Conservation (phyloP, 2,329 filamentous ascomycete genomes). For the Rugonectria rugulosa region DNA sequence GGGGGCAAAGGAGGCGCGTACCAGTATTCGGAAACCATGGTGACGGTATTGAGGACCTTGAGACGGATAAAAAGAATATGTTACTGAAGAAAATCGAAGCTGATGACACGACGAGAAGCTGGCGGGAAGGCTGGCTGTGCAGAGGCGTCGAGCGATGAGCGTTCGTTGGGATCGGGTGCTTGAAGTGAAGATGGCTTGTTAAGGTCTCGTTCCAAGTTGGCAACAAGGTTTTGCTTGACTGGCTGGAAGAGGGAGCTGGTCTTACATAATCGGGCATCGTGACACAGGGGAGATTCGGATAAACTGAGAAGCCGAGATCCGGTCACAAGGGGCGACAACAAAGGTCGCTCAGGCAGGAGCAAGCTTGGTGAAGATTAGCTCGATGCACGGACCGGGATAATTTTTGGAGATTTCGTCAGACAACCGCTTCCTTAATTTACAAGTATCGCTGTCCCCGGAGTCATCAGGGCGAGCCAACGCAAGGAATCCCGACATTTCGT, state of each 20-base stretch:
- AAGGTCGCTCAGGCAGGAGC: background rate
- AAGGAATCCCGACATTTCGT: constrained; percentile 61
- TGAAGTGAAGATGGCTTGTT: constrained; percentile 43
- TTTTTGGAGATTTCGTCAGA: constrained; percentile 22
- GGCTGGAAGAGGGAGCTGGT: constrained; percentile 37
- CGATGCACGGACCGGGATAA: constrained; percentile 25
- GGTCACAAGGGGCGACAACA: background rate
- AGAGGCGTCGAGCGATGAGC: constrained; percentile 30
- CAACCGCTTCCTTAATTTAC: constrained; percentile 17
- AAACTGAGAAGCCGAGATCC: constrained; percentile 22
- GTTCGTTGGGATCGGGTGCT: constrained; percentile 39
- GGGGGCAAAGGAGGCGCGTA: constrained; percentile 54
- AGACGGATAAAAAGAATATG: constrained; percentile 21
- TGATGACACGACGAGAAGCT: constrained; percentile 26
- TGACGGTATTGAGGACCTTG: constrained; percentile 50
- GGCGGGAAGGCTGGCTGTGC: constrained; percentile 22
- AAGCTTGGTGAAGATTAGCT: background rate
- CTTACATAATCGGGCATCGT: constrained; percentile 42
- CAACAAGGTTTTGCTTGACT: constrained; percentile 52
- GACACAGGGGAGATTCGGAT: constrained; percentile 27
- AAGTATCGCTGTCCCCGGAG: constrained; percentile 26
- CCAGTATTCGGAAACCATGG: constrained; percentile 84
- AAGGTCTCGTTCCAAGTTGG: constrained; percentile 51
- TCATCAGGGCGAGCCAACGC: constrained; percentile 66
- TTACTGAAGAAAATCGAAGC: constrained; percentile 27